Percentiles rank a stretch among this genome's conserved stretches.
phyloP scores from a whole-genome alignment of 208 protist species.

The Crithidia expoeki region DNA sequence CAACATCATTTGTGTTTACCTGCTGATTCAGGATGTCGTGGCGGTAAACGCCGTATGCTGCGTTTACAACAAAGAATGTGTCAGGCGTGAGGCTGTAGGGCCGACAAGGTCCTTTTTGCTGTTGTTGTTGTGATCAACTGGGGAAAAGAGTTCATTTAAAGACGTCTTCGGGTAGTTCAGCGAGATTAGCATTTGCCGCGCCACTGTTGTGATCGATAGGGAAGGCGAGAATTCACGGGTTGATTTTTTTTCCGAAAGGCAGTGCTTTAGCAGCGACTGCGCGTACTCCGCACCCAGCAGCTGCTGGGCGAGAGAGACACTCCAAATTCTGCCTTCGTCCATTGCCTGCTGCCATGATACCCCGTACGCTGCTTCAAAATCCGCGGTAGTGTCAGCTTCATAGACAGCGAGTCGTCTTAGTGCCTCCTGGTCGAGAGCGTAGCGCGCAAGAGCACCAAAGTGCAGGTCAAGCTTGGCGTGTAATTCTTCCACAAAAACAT shows the following conservation, averaged over 20 bases:
- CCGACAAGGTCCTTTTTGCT: background rate
- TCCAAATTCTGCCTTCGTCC: slow-evolving; percentile 63
- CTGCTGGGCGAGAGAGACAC: slow-evolving; percentile 70
- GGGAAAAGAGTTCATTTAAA: slow-evolving; percentile 6
- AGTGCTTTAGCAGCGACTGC: slow-evolving; percentile 50
- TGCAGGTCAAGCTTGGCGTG: slow-evolving; percentile 71
- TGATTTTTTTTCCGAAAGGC: background rate
- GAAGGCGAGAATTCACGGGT: slow-evolving; percentile 18
- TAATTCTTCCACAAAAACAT: slow-evolving; percentile 49
- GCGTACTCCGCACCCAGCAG: slow-evolving; percentile 67
- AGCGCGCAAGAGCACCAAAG: slow-evolving; percentile 64
- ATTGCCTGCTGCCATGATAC: slow-evolving; percentile 60
- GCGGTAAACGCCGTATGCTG: slow-evolving; percentile 30
- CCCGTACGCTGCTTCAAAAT: slow-evolving; percentile 58
- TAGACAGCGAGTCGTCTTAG: slow-evolving; percentile 19
- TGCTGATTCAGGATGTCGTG: slow-evolving; percentile 4
- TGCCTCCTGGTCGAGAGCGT: slow-evolving; percentile 53
- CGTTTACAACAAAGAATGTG: slow-evolving; percentile 30
- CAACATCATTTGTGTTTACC: background rate
- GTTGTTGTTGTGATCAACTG: background rate
- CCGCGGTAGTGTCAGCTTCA: slow-evolving; percentile 19
- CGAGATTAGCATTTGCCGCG: slow-evolving; percentile 18
- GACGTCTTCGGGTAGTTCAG: slow-evolving; percentile 16
- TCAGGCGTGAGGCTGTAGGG: slow-evolving; percentile 19
- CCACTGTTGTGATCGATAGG: slow-evolving; percentile 19